Conservation (phyloP, 2,329 filamentous ascomycete species). For the Fusarium annulatum region DNA sequence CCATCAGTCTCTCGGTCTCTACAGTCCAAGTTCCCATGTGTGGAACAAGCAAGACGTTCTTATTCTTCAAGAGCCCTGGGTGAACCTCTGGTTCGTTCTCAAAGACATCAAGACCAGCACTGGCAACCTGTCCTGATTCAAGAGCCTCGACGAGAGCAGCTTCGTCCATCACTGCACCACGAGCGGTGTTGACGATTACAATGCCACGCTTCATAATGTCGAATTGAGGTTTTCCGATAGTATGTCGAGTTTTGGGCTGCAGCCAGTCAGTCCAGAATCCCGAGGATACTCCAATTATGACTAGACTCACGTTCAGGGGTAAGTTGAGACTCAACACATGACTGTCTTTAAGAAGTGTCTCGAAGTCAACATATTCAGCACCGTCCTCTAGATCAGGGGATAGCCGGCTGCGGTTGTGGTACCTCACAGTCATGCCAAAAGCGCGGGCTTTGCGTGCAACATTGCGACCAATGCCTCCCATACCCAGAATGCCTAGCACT, state of each 20-base stretch:
- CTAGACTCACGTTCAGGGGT: constrained; percentile 76
- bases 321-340: constrained; percentile 85
- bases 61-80: constrained; percentile 75
- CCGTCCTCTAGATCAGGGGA: constrained; percentile 65
- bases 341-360: constrained; percentile 74
- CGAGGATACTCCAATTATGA: background rate
- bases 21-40: constrained; percentile 89
- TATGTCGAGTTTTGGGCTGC: constrained; percentile 74
- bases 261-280: background rate
- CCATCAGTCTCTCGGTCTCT: constrained; percentile 75
- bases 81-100: constrained; percentile 84
- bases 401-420: constrained; percentile 77
- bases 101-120: constrained; percentile 82
- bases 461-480: constrained; percentile 87
- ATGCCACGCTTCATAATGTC: constrained; percentile 81
- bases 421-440: constrained; percentile 81
- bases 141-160: constrained; percentile 80
- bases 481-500: constrained; percentile 81
- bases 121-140: constrained; percentile 74
- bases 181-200: constrained; percentile 84
- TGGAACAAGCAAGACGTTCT: constrained; percentile 78
- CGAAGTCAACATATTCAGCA: constrained; percentile 77
- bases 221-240: constrained; percentile 78
- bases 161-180: constrained; percentile 86
- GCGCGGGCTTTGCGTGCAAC: constrained; percentile 78